phyloP scores from a whole-genome alignment of 2,329 filamentous ascomycete genomes.

The Amauroascus verrucosus region DNA sequence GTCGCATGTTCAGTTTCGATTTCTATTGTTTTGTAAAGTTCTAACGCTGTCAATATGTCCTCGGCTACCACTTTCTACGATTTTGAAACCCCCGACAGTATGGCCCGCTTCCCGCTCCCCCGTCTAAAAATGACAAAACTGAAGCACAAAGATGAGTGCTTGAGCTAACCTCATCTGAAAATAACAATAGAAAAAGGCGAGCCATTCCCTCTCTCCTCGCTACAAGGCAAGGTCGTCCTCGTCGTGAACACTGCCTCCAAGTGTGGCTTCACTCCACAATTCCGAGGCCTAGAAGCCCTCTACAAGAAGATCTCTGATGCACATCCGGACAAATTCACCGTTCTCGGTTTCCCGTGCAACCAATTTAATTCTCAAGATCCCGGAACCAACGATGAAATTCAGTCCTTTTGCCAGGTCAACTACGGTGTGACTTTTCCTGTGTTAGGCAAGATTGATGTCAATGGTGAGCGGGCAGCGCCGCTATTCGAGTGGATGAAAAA shows the following conservation, averaged over 20 bases:
- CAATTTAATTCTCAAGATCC: conserved; percentile 91
- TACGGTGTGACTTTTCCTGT: conserved; percentile 90
- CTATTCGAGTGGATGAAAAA: conserved; percentile 66
- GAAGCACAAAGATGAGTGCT: not conserved
- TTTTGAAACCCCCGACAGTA: conserved; percentile 50
- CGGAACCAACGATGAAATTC: conserved; percentile 68
- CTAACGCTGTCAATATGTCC: conserved; percentile 13
- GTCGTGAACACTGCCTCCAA: conserved; percentile 97
- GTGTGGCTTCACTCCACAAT: conserved; percentile 97
- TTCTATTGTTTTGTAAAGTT: not conserved
- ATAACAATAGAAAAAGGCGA: conserved; percentile 55
- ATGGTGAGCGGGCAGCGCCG: conserved; percentile 70
- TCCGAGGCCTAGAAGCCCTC: conserved; percentile 77
- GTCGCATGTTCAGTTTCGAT: not conserved
- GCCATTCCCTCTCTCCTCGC: conserved; percentile 57
- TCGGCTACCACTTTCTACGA: conserved; percentile 42
- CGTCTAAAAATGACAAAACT: not conserved
- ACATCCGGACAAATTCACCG: conserved; percentile 65
- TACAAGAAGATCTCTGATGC: conserved; percentile 65
- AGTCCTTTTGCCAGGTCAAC: conserved; percentile 81
- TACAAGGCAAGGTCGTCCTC: conserved; percentile 86
- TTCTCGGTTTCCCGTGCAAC: conserved; percentile 97
- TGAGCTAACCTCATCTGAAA: conserved; percentile 12
- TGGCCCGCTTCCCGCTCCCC: not conserved
- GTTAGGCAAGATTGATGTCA: conserved; percentile 86